A percentile compares a stretch with the other conserved stretches of the same genome.
Evolutionary conservation across 2,329 filamentous ascomycete species (phyloP).

Genomic region (Zymoseptoria ardabiliae): DNA sequence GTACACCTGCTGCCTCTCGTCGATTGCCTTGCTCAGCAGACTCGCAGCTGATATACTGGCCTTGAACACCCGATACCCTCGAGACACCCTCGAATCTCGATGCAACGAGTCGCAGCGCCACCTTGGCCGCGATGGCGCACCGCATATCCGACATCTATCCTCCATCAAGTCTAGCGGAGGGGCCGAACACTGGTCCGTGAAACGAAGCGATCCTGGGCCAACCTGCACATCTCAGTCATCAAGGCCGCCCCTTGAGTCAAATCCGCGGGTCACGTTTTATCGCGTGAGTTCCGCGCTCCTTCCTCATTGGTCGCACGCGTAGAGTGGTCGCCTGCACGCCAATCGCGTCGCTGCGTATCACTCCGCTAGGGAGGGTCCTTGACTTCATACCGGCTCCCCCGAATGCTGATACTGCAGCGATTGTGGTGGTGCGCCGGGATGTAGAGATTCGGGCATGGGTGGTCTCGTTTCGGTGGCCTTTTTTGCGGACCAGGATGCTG

Average conservation of each 20-base stretch:
- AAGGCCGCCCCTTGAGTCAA: conserved; percentile 16
- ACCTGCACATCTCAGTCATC: conserved; percentile 8
- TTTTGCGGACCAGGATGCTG: conserved; percentile 12
- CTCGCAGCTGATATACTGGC: not conserved
- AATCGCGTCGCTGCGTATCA: conserved; percentile 15
- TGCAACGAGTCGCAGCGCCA: not conserved
- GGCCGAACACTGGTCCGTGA: conserved; percentile 11
- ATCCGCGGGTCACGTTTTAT: conserved; percentile 10
- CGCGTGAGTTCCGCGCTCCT: conserved; percentile 14
- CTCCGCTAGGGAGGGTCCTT: conserved; percentile 5
- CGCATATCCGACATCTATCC: not conserved
- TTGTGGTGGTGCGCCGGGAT: conserved; percentile 7
- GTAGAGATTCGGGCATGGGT: conserved; percentile 7
- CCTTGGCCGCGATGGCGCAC: not conserved
- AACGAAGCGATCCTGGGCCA: conserved; percentile 6
- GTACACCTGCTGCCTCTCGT: not conserved
- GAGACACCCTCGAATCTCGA: not conserved
- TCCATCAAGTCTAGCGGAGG: conserved; percentile 9
- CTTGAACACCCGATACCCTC: not conserved
- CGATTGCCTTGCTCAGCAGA: not conserved
- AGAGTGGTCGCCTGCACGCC: conserved; percentile 12
- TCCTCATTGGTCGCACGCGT: conserved; percentile 4
- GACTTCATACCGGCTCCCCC: conserved; percentile 12
- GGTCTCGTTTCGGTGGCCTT: conserved; percentile 6
- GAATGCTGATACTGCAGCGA: conserved; percentile 16